Percentiles rank a stretch among this genome's conserved stretches.
phyloP scores from a whole-genome alignment of 179 eudicot genomes.

The Vitellaria paradoxa region DNA sequence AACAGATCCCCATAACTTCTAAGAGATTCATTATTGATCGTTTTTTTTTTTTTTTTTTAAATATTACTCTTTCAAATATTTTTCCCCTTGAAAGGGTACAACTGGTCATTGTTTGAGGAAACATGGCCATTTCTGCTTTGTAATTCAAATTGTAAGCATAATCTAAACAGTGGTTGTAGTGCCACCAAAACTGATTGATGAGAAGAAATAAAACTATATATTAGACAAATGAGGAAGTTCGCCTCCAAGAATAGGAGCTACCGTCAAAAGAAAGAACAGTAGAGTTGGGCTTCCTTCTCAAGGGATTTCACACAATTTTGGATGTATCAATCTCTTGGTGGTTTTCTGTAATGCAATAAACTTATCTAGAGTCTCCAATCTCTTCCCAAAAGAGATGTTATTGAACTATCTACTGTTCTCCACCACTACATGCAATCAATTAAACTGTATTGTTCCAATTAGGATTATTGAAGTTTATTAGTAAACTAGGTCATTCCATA shows the following conservation, averaged over 20 bases:
- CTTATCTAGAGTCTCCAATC: background rate
- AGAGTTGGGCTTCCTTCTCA: background rate
- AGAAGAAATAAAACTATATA: background rate
- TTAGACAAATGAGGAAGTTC: background rate
- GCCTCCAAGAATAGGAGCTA: background rate
- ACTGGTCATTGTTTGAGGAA: conserved; percentile 3
- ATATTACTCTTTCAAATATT: no score
- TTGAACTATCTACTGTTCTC: background rate
- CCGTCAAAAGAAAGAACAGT: background rate
- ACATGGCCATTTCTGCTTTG: background rate
- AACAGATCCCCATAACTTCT: background rate
- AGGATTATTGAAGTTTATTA: background rate
- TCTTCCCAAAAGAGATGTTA: background rate
- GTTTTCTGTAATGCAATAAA: background rate
- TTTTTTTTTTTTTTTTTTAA: background rate
- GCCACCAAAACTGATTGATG: background rate
- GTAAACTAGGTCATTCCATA: conserved; percentile 4
- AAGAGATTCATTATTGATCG: background rate
- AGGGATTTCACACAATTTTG: conserved; percentile 1
- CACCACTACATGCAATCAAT: background rate
- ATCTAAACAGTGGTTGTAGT: background rate
- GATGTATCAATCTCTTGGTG: background rate
- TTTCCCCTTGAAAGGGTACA: background rate
- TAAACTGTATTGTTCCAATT: background rate
- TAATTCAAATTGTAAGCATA: background rate